A percentile compares a stretch with the other conserved stretches of the same genome.
Evolutionary conservation across 768 basidiomycete species (phyloP).

Genomic region (Pleurotus ostreatus): DNA sequence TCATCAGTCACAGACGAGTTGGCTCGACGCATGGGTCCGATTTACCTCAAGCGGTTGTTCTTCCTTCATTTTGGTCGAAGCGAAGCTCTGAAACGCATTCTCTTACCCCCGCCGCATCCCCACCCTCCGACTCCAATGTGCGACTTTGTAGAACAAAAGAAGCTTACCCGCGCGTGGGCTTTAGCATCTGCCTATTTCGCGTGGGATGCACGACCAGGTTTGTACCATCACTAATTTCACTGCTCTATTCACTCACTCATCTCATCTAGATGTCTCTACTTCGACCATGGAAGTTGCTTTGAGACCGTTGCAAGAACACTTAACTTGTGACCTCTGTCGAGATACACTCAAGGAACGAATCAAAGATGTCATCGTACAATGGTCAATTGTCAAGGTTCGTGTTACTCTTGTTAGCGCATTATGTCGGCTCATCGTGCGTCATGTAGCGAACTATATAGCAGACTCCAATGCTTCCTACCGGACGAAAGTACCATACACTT

Average conservation of each 20-base stretch:
- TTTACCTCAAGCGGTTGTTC: slow-evolving; percentile 78
- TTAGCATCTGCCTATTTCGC: slow-evolving; percentile 78
- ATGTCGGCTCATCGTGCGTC: not conserved
- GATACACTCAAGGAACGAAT: slow-evolving; percentile 60
- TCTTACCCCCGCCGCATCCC: slow-evolving; percentile 70
- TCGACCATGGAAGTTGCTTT: slow-evolving; percentile 70
- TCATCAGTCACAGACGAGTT: slow-evolving; percentile 66
- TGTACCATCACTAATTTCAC: slow-evolving; percentile 11
- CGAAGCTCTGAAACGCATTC: slow-evolving; percentile 76
- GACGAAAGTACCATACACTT: too few species aligned
- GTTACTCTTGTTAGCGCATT: not conserved
- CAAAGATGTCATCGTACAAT: slow-evolving; percentile 64
- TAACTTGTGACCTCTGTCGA: slow-evolving; percentile 68
- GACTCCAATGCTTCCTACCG: not conserved
- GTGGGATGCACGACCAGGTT: slow-evolving; percentile 81
- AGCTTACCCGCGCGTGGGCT: slow-evolving; percentile 76
- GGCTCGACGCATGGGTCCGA: slow-evolving; percentile 64
- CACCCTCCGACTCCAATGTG: slow-evolving; percentile 69
- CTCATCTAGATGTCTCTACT: slow-evolving; percentile 61
- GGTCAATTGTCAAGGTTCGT: slow-evolving; percentile 77
- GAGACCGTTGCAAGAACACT: slow-evolving; percentile 62
- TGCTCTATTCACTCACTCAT: not conserved
- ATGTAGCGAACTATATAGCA: not conserved
- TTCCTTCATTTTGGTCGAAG: slow-evolving; percentile 80
- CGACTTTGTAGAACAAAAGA: slow-evolving; percentile 76